phyloP scores from a whole-genome alignment of 768 basidiomycete genomes.

The Pleurotus salmoneostramineus region DNA sequence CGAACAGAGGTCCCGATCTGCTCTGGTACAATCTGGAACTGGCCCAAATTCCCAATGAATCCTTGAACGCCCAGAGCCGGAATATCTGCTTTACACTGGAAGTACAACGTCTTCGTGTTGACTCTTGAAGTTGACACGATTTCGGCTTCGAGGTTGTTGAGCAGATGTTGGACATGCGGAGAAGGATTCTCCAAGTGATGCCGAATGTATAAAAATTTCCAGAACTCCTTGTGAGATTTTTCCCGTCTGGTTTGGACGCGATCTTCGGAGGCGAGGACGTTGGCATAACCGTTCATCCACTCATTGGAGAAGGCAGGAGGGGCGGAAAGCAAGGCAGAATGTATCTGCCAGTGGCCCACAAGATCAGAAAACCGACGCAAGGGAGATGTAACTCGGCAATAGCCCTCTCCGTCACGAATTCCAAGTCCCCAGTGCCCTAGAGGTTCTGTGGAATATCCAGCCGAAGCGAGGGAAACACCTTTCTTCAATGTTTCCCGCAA shows the following conservation, averaged over 20 bases:
- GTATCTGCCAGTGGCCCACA: conserved; percentile 91
- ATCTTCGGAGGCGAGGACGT: conserved; percentile 33
- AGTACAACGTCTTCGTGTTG: conserved; percentile 10
- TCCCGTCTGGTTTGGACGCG: conserved; percentile 23
- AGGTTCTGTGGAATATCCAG: conserved; percentile 48
- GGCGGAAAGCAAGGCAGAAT: conserved; percentile 56
- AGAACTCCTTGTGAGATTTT: conserved; percentile 27
- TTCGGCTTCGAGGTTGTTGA: conserved; percentile 20
- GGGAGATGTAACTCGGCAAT: conserved; percentile 81
- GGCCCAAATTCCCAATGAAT: conserved; percentile 2
- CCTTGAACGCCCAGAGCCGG: conserved; percentile 20
- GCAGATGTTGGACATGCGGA: conserved; percentile 15
- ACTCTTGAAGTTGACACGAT: conserved; percentile 8
- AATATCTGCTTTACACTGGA: conserved; percentile 15
- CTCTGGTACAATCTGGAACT: not conserved
- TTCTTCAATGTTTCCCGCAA: conserved; percentile 27
- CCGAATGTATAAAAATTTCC: conserved; percentile 32
- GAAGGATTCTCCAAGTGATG: conserved; percentile 27
- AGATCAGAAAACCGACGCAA: conserved; percentile 83
- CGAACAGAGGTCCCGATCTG: conserved; percentile 10
- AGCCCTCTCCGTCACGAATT: conserved; percentile 71
- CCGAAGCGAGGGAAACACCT: conserved; percentile 29
- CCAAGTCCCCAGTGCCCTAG: conserved; percentile 68
- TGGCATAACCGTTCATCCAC: conserved; percentile 41
- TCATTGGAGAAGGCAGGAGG: conserved; percentile 39